These are phyloP conservation scores for Diatrype stigma DNA, from an alignment of 2,329 filamentous ascomycete species.

Conservation along the genomic window DNA sequence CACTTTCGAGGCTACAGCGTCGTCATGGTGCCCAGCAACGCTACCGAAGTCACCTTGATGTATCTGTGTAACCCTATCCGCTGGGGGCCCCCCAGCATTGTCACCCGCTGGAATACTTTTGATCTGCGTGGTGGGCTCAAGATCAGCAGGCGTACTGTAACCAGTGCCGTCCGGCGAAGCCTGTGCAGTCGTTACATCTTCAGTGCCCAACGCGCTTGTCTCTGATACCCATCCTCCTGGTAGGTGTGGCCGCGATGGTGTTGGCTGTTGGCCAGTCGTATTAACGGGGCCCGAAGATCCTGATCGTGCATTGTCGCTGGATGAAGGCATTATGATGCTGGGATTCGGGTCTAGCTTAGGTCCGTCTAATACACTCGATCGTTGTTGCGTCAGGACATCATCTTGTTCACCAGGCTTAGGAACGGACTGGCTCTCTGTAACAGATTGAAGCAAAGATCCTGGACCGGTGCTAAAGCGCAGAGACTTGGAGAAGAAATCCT, in stretches of 20 bases:
- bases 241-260: slow-evolving; percentile 18
- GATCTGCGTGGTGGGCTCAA: slow-evolving; percentile 16
- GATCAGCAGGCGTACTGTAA: slow-evolving; percentile 12
- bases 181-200: too few relatives aligned
- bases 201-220: slow-evolving; percentile 17
- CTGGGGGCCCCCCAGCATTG: slow-evolving; percentile 4
- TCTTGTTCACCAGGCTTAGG: slow-evolving; percentile 1
- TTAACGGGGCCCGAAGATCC: slow-evolving; percentile 4
- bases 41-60: slow-evolving; percentile 8
- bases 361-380: slow-evolving; percentile 16
- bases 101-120: slow-evolving; percentile 15
- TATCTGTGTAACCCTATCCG: slow-evolving; percentile 4
- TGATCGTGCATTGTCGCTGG: slow-evolving; percentile 3
- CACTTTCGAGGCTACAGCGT: slow-evolving; percentile 16
- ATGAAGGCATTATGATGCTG: slow-evolving; percentile 10
- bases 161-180: slow-evolving; percentile 17
- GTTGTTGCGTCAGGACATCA: slow-evolving; percentile 5
- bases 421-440: neutral
- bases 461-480: slow-evolving; percentile 11
- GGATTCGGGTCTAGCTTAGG: slow-evolving; percentile 14
- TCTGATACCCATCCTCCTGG: slow-evolving; percentile 28
- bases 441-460: neutral
- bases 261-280: neutral
- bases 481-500: slow-evolving; percentile 49
- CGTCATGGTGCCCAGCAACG: slow-evolving; percentile 18